phyloP scores from a whole-genome alignment of 306 rosid species.

The Dalbergia oliveri region DNA sequence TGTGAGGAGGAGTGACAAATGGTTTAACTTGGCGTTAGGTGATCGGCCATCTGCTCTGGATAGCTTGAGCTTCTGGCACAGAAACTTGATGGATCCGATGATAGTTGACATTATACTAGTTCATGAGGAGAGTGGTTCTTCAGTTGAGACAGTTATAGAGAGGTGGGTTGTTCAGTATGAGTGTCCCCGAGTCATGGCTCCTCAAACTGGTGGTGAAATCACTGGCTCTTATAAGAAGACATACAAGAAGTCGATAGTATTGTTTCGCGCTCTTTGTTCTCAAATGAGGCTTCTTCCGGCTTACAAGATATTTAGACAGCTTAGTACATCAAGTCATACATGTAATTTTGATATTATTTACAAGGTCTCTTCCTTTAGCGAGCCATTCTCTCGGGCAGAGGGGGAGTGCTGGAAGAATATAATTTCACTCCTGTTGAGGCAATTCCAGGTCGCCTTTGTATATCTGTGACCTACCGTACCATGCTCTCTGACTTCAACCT shows the following conservation, averaged over 20 bases:
- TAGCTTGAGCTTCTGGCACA: slow-evolving; percentile 78
- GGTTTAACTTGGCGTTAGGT: slow-evolving; percentile 85
- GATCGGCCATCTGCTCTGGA: slow-evolving; percentile 80
- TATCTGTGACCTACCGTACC: slow-evolving; percentile 72
- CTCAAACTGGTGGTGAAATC: slow-evolving; percentile 62
- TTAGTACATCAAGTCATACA: slow-evolving; percentile 59
- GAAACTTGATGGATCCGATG: slow-evolving; percentile 88
- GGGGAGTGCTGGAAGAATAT: slow-evolving; percentile 66
- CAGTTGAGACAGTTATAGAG: slow-evolving; percentile 84
- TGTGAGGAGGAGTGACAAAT: slow-evolving; percentile 76
- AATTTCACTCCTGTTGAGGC: slow-evolving; percentile 78
- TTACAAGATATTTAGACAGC: slow-evolving; percentile 69
- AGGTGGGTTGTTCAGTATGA: slow-evolving; percentile 92
- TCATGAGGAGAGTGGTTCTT: slow-evolving; percentile 60
- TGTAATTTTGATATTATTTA: slow-evolving; percentile 75
- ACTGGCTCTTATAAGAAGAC: slow-evolving; percentile 69
- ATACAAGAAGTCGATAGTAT: slow-evolving; percentile 77
- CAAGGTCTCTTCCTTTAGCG: slow-evolving; percentile 82
- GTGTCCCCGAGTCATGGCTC: slow-evolving; percentile 62
- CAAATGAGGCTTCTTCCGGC: slow-evolving; percentile 90
- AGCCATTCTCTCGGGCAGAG: slow-evolving; percentile 81
- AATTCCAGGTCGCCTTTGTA: slow-evolving; percentile 71
- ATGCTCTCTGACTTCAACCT: slow-evolving; percentile 71
- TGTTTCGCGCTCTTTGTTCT: slow-evolving; percentile 75
- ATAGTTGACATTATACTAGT: slow-evolving; percentile 79